Conservation (phyloP, 352 stramenopile genomes). For the Pseudoperonospora humuli region DNA sequence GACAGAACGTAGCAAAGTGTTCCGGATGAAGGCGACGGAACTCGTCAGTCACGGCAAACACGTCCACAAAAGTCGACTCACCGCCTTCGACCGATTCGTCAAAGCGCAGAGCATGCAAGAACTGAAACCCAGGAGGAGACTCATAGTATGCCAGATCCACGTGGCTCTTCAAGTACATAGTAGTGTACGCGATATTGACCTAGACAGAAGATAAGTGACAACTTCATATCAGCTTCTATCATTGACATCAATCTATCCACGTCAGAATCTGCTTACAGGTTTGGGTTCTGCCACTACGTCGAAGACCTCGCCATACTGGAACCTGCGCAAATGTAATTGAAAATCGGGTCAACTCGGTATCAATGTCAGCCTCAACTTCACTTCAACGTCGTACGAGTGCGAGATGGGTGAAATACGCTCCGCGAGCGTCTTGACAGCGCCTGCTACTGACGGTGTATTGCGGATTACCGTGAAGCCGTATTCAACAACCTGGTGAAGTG, state of each 20-base stretch:
- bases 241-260: neutral
- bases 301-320: slow-evolving; percentile 82
- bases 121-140: slow-evolving; percentile 91
- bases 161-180: slow-evolving; percentile 85
- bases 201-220: slow-evolving; percentile 11
- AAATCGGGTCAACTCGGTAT: neutral
- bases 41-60: slow-evolving; percentile 66
- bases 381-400: slow-evolving; percentile 47
- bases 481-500: slow-evolving; percentile 62
- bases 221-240: neutral
- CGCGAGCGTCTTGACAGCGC: slow-evolving; percentile 63
- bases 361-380: neutral
- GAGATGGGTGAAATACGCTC: slow-evolving; percentile 76
- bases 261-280: slow-evolving; percentile 39
- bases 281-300: slow-evolving; percentile 77
- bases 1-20: slow-evolving; percentile 69
- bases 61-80: slow-evolving; percentile 82
- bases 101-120: slow-evolving; percentile 89
- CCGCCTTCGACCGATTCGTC: slow-evolving; percentile 76
- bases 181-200: slow-evolving; percentile 95
- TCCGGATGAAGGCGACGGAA: slow-evolving; percentile 55
- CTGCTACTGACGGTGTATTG: slow-evolving; percentile 49
- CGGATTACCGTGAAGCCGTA: slow-evolving; percentile 64
- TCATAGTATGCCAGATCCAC: slow-evolving; percentile 96
- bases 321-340: slow-evolving; percentile 22